Conservation (phyloP, 352 stramenopile species). For the Blastocystis sp. region DNA sequence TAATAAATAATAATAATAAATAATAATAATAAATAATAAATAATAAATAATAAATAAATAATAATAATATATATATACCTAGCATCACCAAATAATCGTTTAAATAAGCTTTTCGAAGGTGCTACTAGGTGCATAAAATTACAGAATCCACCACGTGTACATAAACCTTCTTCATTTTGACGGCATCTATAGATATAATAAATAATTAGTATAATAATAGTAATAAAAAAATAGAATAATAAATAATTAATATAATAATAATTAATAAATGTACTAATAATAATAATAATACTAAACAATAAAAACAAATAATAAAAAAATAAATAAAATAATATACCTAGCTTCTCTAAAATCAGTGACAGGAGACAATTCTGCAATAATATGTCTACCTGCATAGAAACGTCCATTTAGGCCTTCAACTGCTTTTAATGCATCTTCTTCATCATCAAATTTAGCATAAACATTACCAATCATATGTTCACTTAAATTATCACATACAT, state of each 20-base stretch:
- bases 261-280: no score
- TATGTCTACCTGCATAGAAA: slow-evolving; percentile 79
- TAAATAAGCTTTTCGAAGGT: slow-evolving; percentile 47
- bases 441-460: slow-evolving; percentile 92
- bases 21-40: slow-evolving; percentile 18
- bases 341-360: slow-evolving; percentile 94
- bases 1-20: slow-evolving; percentile 12
- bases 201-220: no score
- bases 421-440: slow-evolving; percentile 82
- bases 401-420: slow-evolving; percentile 80
- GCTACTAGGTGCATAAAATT: slow-evolving; percentile 98
- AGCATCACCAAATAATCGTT: slow-evolving; percentile 26
- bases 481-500: slow-evolving; percentile 95
- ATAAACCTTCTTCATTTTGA: slow-evolving; percentile 91
- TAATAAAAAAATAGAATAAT: no score
- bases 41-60: not conserved
- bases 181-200: slow-evolving; percentile 52
- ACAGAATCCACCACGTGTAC: slow-evolving; percentile 84
- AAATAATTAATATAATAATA: no score
- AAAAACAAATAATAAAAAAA: no score
- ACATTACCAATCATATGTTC: slow-evolving; percentile 99
- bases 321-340: slow-evolving; percentile 41
- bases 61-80: not conserved
- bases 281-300: no score
- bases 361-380: slow-evolving; percentile 88